These are phyloP conservation scores for Adansonia grandidieri DNA, from an alignment of 441 rosid genomes.

Conservation along the genomic window DNA sequence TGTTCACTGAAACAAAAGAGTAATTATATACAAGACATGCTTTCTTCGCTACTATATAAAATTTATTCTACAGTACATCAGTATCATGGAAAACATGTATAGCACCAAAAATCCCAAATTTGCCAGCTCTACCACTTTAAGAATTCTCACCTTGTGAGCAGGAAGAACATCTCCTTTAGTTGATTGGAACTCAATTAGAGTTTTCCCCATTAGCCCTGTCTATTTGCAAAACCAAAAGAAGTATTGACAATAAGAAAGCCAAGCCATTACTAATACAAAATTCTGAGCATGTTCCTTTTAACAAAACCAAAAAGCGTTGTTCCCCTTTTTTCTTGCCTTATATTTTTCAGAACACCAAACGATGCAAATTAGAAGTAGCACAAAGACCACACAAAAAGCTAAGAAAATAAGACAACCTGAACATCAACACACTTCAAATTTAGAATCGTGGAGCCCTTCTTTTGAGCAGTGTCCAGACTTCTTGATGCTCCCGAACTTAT, in stretches of 20 bases:
- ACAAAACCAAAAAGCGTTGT: neutral
- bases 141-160: slow-evolving; percentile 69
- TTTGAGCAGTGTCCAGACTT: slow-evolving; percentile 74
- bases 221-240: slow-evolving; percentile 36
- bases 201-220: slow-evolving; percentile 93
- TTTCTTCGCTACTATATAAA: neutral
- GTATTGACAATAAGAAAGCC: slow-evolving; percentile 22
- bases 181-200: slow-evolving; percentile 87
- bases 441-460: slow-evolving; percentile 82
- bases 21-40: neutral
- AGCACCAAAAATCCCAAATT: neutral
- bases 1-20: slow-evolving; percentile 2
- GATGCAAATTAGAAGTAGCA: neutral
- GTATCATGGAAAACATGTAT: neutral
- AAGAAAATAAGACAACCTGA: slow-evolving; percentile 49
- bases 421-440: slow-evolving; percentile 90
- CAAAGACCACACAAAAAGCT: neutral
- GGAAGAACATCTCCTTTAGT: slow-evolving; percentile 96
- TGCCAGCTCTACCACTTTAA: neutral
- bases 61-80: slow-evolving; percentile 7
- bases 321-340: neutral
- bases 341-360: neutral
- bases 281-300: neutral
- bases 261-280: neutral
- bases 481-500: slow-evolving; percentile 73